Evolutionary conservation across 768 basidiomycete species (phyloP).

Genomic region (Leccinellum albellum): DNA sequence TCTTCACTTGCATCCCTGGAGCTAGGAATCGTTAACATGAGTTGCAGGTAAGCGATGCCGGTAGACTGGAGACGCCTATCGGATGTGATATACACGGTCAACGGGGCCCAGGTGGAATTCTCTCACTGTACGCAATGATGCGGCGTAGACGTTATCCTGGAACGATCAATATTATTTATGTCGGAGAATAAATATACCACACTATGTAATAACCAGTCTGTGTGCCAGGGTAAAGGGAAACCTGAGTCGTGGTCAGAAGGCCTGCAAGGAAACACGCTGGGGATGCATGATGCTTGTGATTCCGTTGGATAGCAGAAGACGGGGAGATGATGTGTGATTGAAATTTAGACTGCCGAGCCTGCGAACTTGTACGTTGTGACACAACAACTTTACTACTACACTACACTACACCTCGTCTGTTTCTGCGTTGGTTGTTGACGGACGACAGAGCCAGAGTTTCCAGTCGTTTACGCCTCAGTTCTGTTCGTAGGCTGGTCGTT

Average conservation of each 20-base stretch:
- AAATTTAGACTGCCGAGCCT: conserved; percentile 42
- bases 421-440: conserved; percentile 36
- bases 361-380: conserved; percentile 24
- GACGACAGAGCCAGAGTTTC: conserved; percentile 29
- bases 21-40: background rate
- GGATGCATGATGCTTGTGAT: background rate
- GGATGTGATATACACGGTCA: no score
- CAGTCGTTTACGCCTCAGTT: conserved; percentile 28
- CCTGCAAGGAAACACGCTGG: no score
- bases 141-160: background rate
- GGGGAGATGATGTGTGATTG: no score
- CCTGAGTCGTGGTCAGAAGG: background rate
- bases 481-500: conserved; percentile 25
- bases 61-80: background rate
- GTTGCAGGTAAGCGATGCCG: background rate
- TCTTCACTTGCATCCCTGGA: background rate
- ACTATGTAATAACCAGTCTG: no score
- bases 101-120: background rate
- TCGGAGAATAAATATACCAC: background rate
- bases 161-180: background rate
- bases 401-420: conserved; percentile 13
- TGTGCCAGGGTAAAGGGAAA: background rate
- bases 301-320: no score
- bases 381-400: conserved; percentile 2
- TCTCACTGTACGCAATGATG: background rate